These are phyloP conservation scores for Wallacemonas collosoma DNA, from an alignment of 208 protist species.

Conservation along the genomic window DNA sequence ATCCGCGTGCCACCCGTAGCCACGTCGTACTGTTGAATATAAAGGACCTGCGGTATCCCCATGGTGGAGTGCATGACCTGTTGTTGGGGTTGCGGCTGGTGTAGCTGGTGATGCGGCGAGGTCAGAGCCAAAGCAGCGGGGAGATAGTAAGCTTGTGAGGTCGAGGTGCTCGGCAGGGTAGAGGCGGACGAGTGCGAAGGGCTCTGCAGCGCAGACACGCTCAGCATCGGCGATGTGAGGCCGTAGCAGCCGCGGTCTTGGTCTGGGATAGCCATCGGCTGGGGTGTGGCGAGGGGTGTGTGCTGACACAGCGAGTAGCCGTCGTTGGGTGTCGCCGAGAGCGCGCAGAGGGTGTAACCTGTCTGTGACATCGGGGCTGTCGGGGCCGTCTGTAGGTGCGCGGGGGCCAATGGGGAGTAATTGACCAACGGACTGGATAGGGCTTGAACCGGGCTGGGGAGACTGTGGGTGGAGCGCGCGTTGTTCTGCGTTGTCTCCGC, in stretches of 20 bases:
- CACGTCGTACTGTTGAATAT: constrained; percentile 12
- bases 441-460: not conserved
- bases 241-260: not conserved
- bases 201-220: constrained; percentile 13
- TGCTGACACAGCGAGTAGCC: not conserved
- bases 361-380: not conserved
- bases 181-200: not conserved
- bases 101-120: not conserved
- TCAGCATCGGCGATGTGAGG: not conserved
- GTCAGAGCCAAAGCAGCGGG: not conserved
- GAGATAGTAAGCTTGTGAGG: not conserved
- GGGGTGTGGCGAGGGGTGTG: not conserved
- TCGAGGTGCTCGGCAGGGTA: not conserved
- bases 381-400: not conserved
- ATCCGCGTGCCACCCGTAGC: not conserved
- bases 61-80: not conserved
- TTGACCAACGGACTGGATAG: not conserved
- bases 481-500: constrained; percentile 2
- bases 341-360: not conserved
- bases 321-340: not conserved
- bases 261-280: not conserved
- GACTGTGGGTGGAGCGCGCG: constrained; percentile 2
- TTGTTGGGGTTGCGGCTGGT: too few relatives aligned
- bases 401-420: not conserved
- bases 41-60: constrained; percentile 4